These are phyloP conservation scores for Sporothrix curviconia DNA, from an alignment of 2,329 filamentous ascomycete species.

Conservation along the genomic window DNA sequence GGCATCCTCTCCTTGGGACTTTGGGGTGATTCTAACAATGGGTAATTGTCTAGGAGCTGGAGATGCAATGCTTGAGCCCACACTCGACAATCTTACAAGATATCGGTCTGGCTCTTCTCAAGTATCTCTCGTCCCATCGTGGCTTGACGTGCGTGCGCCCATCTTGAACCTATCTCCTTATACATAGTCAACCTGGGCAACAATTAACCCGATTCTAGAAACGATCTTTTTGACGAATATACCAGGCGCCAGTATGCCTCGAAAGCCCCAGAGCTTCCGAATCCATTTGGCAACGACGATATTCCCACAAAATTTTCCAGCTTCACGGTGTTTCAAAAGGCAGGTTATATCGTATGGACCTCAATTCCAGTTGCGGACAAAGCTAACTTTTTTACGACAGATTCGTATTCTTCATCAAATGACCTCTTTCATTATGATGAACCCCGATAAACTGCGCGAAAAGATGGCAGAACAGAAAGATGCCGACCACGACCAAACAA, in stretches of 20 bases:
- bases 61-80: slow-evolving; percentile 79
- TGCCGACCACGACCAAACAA: slow-evolving; percentile 74
- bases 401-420: slow-evolving; percentile 79
- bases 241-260: slow-evolving; percentile 78
- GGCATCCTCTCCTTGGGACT: no score
- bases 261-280: slow-evolving; percentile 65
- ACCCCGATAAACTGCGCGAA: slow-evolving; percentile 79
- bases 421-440: slow-evolving; percentile 80
- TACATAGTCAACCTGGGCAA: no score
- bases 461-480: slow-evolving; percentile 79
- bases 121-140: slow-evolving; percentile 89
- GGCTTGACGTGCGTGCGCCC: slow-evolving; percentile 67
- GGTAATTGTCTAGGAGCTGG: slow-evolving; percentile 61
- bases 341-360: slow-evolving; percentile 27
- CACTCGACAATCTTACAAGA: slow-evolving; percentile 68
- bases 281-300: slow-evolving; percentile 80
- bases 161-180: background rate
- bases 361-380: background rate
- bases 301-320: slow-evolving; percentile 66
- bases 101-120: slow-evolving; percentile 80
- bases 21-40: slow-evolving; percentile 1
- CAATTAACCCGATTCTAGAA: slow-evolving; percentile 40
- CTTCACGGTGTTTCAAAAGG: slow-evolving; percentile 77
- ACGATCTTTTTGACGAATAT: slow-evolving; percentile 88
- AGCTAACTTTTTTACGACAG: slow-evolving; percentile 29